These are phyloP conservation scores for Rhizopus sp. DNA, from an alignment of 371 early-diverging fungal genomes.

Conservation along the genomic window DNA sequence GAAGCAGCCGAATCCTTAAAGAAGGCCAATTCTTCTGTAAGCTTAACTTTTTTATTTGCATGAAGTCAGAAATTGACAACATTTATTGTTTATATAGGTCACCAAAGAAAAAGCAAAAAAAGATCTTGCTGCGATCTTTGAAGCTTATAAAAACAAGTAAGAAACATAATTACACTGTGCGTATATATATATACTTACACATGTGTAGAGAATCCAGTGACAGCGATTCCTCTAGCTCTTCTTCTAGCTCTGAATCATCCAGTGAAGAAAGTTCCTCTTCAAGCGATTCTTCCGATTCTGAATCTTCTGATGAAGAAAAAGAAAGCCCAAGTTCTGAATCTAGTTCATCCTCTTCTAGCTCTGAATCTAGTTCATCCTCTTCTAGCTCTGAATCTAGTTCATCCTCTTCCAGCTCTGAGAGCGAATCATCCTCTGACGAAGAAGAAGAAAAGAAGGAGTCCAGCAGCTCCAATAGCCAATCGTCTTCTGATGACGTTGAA, in stretches of 20 bases:
- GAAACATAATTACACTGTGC: too few relatives aligned
- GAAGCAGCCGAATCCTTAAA: slow-evolving; percentile 32
- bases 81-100: too few relatives aligned
- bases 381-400: slow-evolving; percentile 4
- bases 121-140: background rate
- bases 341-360: too few relatives aligned
- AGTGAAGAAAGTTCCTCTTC: slow-evolving; percentile 3
- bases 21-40: slow-evolving; percentile 27
- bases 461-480: background rate
- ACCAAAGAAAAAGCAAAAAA: background rate
- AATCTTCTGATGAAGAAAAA: background rate
- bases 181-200: background rate
- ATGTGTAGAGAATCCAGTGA: background rate
- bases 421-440: slow-evolving; percentile 20
- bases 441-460: slow-evolving; percentile 11
- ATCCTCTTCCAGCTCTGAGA: slow-evolving; percentile 10
- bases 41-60: background rate
- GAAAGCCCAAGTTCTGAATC: too few relatives aligned
- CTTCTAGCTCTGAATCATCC: background rate
- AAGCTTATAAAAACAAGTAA: too few relatives aligned
- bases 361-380: too few relatives aligned
- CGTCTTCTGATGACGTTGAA: slow-evolving; percentile 8
- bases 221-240: background rate
- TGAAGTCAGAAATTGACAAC: too few relatives aligned
- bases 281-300: background rate